These are phyloP conservation scores for Echinosophora koreensis DNA, from an alignment of 306 rosid genomes.

Conservation along the genomic window DNA sequence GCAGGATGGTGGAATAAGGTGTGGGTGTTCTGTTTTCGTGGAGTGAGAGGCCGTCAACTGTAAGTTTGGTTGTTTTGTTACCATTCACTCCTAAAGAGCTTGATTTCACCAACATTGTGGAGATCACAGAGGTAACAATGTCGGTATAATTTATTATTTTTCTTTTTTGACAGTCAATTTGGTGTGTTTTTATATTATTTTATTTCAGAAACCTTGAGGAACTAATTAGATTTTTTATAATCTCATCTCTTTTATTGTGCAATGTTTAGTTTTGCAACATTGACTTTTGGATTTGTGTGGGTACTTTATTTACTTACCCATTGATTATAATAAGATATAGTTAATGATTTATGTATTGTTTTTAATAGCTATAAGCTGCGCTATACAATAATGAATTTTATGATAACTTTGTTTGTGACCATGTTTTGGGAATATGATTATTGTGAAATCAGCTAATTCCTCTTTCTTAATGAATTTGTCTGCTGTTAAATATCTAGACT, in stretches of 20 bases:
- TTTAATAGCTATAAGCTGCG: conserved; percentile 26
- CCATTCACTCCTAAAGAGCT: conserved; percentile 87
- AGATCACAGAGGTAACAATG: conserved; percentile 71
- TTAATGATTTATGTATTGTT: conserved; percentile 6
- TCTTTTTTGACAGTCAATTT: not conserved
- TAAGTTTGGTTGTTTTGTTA: too few relatives aligned
- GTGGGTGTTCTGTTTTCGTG: too few relatives aligned
- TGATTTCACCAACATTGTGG: conserved; percentile 83
- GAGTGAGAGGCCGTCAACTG: too few relatives aligned
- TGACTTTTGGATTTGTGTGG: not conserved
- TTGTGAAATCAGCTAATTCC: conserved; percentile 8
- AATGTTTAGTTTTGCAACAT: not conserved
- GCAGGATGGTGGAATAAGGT: too few relatives aligned
- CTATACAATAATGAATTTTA: not conserved
- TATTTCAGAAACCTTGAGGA: conserved; percentile 18
- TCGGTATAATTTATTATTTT: not conserved
- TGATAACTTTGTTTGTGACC: conserved; percentile 21
- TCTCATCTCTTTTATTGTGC: conserved; percentile 7
- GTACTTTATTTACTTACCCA: not conserved
- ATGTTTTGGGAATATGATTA: conserved; percentile 16
- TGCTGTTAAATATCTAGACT: not conserved
- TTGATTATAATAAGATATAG: not conserved
- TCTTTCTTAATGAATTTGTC: conserved; percentile 25
- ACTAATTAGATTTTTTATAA: conserved; percentile 13
- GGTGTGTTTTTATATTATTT: conserved; percentile 15